A percentile compares a stretch with the other conserved stretches of the same genome.
phyloP scores from a whole-genome alignment of 768 basidiomycete genomes.

The Lanmaoa pseudosensibilis region DNA sequence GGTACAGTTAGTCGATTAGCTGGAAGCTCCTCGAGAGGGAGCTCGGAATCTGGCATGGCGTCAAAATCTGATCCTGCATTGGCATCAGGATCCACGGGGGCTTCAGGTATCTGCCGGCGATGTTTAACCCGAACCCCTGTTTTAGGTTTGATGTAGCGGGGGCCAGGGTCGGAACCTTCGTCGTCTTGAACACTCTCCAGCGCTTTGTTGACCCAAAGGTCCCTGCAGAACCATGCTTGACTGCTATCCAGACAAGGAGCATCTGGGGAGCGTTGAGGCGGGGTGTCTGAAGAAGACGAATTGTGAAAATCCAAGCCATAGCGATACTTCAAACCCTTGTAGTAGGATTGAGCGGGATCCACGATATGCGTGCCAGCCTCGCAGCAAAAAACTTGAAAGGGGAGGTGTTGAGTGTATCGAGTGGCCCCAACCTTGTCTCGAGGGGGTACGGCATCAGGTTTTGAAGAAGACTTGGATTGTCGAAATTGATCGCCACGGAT shows the following conservation, averaged over 20 bases:
- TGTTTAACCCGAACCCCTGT: slow-evolving; percentile 32
- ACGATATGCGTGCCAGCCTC: slow-evolving; percentile 97
- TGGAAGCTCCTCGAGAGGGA: slow-evolving; percentile 29
- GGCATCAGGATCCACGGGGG: slow-evolving; percentile 61
- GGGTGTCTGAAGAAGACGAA: slow-evolving; percentile 57
- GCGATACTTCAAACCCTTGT: slow-evolving; percentile 84
- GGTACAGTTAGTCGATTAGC: slow-evolving; percentile 62
- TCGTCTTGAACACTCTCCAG: slow-evolving; percentile 68
- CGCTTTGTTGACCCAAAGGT: slow-evolving; percentile 92
- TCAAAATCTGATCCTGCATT: slow-evolving; percentile 89
- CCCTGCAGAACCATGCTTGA: slow-evolving; percentile 98
- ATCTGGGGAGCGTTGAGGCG: slow-evolving; percentile 63
- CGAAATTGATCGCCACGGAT: slow-evolving; percentile 98
- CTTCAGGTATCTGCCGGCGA: slow-evolving; percentile 30
- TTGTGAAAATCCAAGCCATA: slow-evolving; percentile 83
- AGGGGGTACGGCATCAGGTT: slow-evolving; percentile 88
- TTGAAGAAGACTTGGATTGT: slow-evolving; percentile 91
- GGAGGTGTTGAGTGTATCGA: slow-evolving; percentile 88
- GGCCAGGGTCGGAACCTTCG: slow-evolving; percentile 26
- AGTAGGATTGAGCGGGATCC: slow-evolving; percentile 95
- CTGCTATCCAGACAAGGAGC: slow-evolving; percentile 92
- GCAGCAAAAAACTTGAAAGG: slow-evolving; percentile 99
- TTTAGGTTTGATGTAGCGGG: slow-evolving; percentile 9
- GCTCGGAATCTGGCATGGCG: slow-evolving; percentile 72
- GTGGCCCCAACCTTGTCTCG: slow-evolving; percentile 79